These are phyloP conservation scores for Aspergillus wentii DNA, from an alignment of 495 filamentous ascomycete species.

Conservation along the genomic window DNA sequence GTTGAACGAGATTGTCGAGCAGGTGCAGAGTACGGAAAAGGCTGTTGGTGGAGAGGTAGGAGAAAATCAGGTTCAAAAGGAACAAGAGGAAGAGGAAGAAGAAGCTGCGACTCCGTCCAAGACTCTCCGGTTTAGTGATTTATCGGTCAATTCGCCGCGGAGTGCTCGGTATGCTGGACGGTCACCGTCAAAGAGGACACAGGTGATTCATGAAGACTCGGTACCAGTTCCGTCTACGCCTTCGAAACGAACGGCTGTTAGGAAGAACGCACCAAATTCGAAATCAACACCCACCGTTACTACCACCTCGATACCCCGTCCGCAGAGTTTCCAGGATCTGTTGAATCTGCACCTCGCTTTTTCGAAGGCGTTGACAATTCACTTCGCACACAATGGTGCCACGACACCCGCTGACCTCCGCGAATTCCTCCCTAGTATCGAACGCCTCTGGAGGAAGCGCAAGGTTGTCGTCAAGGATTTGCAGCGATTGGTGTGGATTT, in stretches of 20 bases:
- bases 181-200: background rate
- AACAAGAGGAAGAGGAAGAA: conserved; percentile 2
- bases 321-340: conserved; percentile 29
- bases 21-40: conserved; percentile 9
- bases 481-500: conserved; percentile 39
- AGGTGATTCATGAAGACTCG: too few relatives aligned
- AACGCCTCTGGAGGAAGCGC: conserved; percentile 43
- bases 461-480: conserved; percentile 41
- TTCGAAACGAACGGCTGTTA: too few relatives aligned
- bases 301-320: conserved; percentile 19
- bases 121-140: conserved; percentile 32
- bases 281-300: conserved; percentile 10
- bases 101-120: conserved; percentile 35
- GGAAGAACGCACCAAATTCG: background rate
- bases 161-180: conserved; percentile 30
- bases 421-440: conserved; percentile 35
- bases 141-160: conserved; percentile 33
- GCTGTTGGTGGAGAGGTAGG: background rate
- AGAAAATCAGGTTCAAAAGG: background rate
- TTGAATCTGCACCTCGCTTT: conserved; percentile 34
- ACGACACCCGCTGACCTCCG: conserved; percentile 33
- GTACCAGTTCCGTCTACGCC: background rate
- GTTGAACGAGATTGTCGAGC: conserved; percentile 38
- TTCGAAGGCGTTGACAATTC: conserved; percentile 34
- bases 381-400: conserved; percentile 36